Percentiles rank a stretch among this genome's conserved stretches.
phyloP scores from a whole-genome alignment of 2,329 filamentous ascomycete genomes.

The Phialophora verrucosa region DNA sequence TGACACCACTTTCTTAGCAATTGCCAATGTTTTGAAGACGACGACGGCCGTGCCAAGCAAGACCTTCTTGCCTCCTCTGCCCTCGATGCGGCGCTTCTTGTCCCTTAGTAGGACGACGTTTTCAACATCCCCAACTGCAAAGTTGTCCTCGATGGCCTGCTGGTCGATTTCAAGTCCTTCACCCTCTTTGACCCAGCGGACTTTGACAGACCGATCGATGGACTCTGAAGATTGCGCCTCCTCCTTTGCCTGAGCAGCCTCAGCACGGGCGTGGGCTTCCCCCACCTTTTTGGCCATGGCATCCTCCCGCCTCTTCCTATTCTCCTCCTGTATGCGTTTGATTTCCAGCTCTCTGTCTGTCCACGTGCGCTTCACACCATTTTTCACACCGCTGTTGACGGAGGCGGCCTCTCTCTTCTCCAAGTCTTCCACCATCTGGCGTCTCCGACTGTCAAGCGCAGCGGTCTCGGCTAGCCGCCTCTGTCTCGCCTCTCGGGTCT shows the following conservation, averaged over 20 bases:
- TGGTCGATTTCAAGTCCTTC: slow-evolving; percentile 55
- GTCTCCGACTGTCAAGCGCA: slow-evolving; percentile 72
- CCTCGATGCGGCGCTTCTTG: slow-evolving; percentile 55
- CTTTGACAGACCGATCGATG: slow-evolving; percentile 63
- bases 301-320: slow-evolving; percentile 56
- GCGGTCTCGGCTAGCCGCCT: slow-evolving; percentile 74
- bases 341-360: slow-evolving; percentile 60
- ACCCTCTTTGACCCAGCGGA: slow-evolving; percentile 60
- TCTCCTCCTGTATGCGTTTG: slow-evolving; percentile 59
- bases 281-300: slow-evolving; percentile 52
- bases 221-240: slow-evolving; percentile 31
- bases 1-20: slow-evolving; percentile 39
- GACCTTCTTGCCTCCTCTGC: slow-evolving; percentile 58
- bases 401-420: slow-evolving; percentile 66
- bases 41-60: slow-evolving; percentile 60
- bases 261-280: slow-evolving; percentile 43
- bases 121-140: slow-evolving; percentile 64
- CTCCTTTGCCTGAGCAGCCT: slow-evolving; percentile 40
- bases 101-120: slow-evolving; percentile 61
- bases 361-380: slow-evolving; percentile 65
- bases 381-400: slow-evolving; percentile 40
- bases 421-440: slow-evolving; percentile 83
- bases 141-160: slow-evolving; percentile 54
- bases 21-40: slow-evolving; percentile 60
- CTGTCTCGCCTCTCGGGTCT: slow-evolving; percentile 71